Conservation (phyloP, 129 eudicot species). For the Ambrosia trifida region DNA sequence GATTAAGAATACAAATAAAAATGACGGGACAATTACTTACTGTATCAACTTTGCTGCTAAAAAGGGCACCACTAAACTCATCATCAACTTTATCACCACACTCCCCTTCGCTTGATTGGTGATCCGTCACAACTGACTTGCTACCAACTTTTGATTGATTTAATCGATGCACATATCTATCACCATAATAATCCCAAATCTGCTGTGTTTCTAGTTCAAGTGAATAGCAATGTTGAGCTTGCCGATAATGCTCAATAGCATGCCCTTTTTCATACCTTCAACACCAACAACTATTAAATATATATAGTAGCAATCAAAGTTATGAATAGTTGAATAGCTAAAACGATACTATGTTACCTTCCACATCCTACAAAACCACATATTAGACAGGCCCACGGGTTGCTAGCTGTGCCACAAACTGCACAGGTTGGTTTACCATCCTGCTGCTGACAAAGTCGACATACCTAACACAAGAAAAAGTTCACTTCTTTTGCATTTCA, state of each 20-base stretch:
- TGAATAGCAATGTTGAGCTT: constrained; percentile 74
- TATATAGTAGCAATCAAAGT: constrained; percentile 5
- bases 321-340: neutral
- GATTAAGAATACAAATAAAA: constrained; percentile 3
- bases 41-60: constrained; percentile 83
- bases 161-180: constrained; percentile 84
- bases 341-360: constrained; percentile 46
- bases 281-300: neutral
- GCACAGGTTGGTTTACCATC: constrained; percentile 80
- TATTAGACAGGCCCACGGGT: constrained; percentile 84
- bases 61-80: constrained; percentile 72
- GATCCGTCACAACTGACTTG: constrained; percentile 52
- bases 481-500: neutral
- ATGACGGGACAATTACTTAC: constrained; percentile 50
- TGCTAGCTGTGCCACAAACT: constrained; percentile 65
- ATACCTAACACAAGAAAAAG: constrained; percentile 54
- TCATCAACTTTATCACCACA: constrained; percentile 65
- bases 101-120: constrained; percentile 57
- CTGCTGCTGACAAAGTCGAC: constrained; percentile 82
- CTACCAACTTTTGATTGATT: constrained; percentile 83
- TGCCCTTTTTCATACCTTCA: constrained; percentile 77
- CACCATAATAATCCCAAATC: constrained; percentile 98
- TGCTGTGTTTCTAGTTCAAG: constrained; percentile 83
- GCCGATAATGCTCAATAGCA: constrained; percentile 77
- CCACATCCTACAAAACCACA: constrained; percentile 99